Conservation (phyloP, 2,329 filamentous ascomycete genomes). For the Neodidymelliopsis sp. region DNA sequence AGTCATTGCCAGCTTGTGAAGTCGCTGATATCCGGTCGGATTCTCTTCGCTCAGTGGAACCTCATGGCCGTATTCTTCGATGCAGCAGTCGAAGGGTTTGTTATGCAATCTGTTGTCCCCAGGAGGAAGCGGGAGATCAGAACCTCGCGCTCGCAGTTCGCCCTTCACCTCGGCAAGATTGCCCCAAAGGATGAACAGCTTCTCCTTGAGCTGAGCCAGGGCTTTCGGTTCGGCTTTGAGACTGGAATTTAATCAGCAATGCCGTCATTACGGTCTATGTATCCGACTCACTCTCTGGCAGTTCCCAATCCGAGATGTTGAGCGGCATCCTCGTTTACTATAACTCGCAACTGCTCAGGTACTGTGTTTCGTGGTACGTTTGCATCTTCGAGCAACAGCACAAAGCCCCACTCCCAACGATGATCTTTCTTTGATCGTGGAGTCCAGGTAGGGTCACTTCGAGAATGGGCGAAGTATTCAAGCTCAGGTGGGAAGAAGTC, state of each 20-base stretch:
- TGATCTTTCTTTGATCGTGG: constrained; percentile 53
- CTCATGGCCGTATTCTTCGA: constrained; percentile 36
- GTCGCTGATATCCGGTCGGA: constrained; percentile 32
- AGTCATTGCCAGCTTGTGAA: constrained; percentile 33
- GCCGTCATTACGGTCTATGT: not conserved
- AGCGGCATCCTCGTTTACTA: constrained; percentile 68
- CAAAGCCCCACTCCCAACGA: constrained; percentile 85
- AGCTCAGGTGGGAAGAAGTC: constrained; percentile 78
- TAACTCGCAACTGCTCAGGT: constrained; percentile 64
- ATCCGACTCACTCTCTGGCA: constrained; percentile 61
- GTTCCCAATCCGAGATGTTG: constrained; percentile 64
- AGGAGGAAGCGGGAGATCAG: constrained; percentile 33
- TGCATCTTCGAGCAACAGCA: constrained; percentile 78
- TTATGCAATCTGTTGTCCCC: constrained; percentile 46
- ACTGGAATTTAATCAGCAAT: constrained; percentile 48
- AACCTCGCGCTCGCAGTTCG: constrained; percentile 63
- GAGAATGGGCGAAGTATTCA: constrained; percentile 70
- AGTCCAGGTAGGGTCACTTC: constrained; percentile 47
- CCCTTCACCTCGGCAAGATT: constrained; percentile 67
- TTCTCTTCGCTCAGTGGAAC: constrained; percentile 21
- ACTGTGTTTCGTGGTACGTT: constrained; percentile 38
- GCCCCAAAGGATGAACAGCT: constrained; percentile 83
- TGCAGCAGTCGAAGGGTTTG: constrained; percentile 51
- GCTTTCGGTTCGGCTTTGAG: constrained; percentile 61
- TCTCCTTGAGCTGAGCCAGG: constrained; percentile 68